Evolutionary conservation across 768 basidiomycete species (phyloP).

Genomic region (Russula compacta): DNA sequence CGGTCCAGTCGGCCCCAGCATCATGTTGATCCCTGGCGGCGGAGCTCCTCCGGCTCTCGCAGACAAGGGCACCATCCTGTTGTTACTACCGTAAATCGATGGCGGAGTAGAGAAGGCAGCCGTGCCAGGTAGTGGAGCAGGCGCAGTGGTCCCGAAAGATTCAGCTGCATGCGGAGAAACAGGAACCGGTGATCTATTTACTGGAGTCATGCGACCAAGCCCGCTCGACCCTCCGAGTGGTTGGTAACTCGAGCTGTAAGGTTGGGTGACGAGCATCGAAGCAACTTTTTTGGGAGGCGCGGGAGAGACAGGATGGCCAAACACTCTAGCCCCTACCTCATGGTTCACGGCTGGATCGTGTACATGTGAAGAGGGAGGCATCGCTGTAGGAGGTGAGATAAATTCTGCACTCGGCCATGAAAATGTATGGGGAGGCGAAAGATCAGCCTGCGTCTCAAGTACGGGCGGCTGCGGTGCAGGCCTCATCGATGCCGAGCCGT

Average conservation of each 20-base stretch:
- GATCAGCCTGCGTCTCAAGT: background rate
- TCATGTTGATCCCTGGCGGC: background rate
- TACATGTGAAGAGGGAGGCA: background rate
- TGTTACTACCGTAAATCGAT: background rate
- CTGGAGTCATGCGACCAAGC: background rate
- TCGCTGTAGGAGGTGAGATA: background rate
- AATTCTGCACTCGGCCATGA: background rate
- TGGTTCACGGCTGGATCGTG: background rate
- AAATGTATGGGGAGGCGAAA: background rate
- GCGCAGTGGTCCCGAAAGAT: background rate
- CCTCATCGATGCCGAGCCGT: background rate
- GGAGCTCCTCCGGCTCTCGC: background rate
- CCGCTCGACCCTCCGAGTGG: conserved; percentile 10
- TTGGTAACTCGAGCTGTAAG: background rate
- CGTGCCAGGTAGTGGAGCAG: background rate
- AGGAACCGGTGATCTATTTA: background rate
- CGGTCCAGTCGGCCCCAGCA: background rate
- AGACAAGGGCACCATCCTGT: background rate
- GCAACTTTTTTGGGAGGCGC: background rate
- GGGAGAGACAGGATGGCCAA: background rate
- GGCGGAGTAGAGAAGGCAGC: background rate
- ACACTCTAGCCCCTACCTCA: background rate
- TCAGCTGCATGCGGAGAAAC: background rate
- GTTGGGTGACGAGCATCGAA: background rate
- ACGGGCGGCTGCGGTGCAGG: background rate